Percentiles rank a stretch among this genome's conserved stretches.
Conservation (phyloP, 495 filamentous ascomycete genomes). For the Lasiosphaeria hispida region DNA sequence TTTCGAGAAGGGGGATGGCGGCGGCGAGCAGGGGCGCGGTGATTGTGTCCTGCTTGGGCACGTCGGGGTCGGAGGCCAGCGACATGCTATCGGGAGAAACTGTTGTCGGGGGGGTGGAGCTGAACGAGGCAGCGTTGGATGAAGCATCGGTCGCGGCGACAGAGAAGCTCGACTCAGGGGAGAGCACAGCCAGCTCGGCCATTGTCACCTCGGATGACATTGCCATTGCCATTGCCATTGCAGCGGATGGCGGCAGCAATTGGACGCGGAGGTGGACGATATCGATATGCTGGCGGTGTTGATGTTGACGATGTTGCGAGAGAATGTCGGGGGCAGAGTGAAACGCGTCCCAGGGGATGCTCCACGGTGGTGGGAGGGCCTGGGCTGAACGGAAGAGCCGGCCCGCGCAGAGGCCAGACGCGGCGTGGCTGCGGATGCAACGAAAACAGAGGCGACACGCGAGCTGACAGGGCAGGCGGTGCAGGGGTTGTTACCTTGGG, state of each 20-base stretch:
- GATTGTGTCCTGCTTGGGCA: slow-evolving; percentile 21
- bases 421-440: slow-evolving; percentile 7
- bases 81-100: slow-evolving; percentile 45
- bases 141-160: slow-evolving; percentile 36
- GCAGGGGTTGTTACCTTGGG: not conserved
- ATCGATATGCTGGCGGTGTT: too few relatives aligned
- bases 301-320: too few relatives aligned
- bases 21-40: slow-evolving; percentile 20
- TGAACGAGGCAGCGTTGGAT: slow-evolving; percentile 44
- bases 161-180: slow-evolving; percentile 32
- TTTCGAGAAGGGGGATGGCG: slow-evolving; percentile 18
- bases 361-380: not conserved
- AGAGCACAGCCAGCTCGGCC: slow-evolving; percentile 20
- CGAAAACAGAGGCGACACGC: slow-evolving; percentile 4
- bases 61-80: slow-evolving; percentile 40
- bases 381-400: slow-evolving; percentile 5
- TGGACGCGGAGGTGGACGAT: too few relatives aligned
- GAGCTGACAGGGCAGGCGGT: slow-evolving; percentile 1
- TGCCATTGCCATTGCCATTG: slow-evolving; percentile 16
- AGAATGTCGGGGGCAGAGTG: too few relatives aligned
- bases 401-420: slow-evolving; percentile 5
- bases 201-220: slow-evolving; percentile 19
- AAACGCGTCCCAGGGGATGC: too few relatives aligned
- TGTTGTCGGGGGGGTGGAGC: slow-evolving; percentile 48
- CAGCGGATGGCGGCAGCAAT: not conserved